Evolutionary conservation across 306 rosid genomes (phyloP).

Genomic region (Cyamopsis tetragonoloba): DNA sequence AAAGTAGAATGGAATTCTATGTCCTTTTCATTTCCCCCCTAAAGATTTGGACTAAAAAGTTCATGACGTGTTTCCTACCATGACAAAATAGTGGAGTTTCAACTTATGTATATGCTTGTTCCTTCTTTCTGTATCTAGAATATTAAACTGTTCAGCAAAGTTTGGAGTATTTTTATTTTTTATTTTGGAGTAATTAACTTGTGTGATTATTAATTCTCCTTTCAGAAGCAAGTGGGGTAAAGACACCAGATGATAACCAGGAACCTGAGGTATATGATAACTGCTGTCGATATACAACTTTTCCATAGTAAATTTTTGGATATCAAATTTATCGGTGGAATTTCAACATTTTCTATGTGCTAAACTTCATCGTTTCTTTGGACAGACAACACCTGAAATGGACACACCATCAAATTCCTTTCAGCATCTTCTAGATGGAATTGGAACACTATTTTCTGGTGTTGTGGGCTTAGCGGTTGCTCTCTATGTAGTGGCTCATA

Average conservation of each 20-base stretch:
- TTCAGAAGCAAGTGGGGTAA: slow-evolving; percentile 55
- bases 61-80: too few species aligned
- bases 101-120: too few species aligned
- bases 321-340: neutral
- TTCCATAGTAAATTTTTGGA: slow-evolving; percentile 18
- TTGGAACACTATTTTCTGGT: slow-evolving; percentile 68
- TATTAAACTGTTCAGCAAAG: too few species aligned
- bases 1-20: too few species aligned
- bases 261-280: slow-evolving; percentile 63
- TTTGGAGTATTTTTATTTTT: too few species aligned
- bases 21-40: too few species aligned
- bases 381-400: slow-evolving; percentile 39
- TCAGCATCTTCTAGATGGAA: slow-evolving; percentile 49
- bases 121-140: too few species aligned
- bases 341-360: slow-evolving; percentile 28
- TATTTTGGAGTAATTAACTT: too few species aligned
- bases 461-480: slow-evolving; percentile 75
- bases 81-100: too few species aligned
- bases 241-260: slow-evolving; percentile 36
- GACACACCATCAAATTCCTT: slow-evolving; percentile 40
- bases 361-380: slow-evolving; percentile 32
- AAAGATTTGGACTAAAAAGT: too few species aligned
- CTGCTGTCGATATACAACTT: slow-evolving; percentile 26
- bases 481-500: slow-evolving; percentile 53
- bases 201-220: slow-evolving; percentile 21